These are phyloP conservation scores for Trichoderma atrobrunneum DNA, from an alignment of 2,329 filamentous ascomycete species.

Conservation along the genomic window DNA sequence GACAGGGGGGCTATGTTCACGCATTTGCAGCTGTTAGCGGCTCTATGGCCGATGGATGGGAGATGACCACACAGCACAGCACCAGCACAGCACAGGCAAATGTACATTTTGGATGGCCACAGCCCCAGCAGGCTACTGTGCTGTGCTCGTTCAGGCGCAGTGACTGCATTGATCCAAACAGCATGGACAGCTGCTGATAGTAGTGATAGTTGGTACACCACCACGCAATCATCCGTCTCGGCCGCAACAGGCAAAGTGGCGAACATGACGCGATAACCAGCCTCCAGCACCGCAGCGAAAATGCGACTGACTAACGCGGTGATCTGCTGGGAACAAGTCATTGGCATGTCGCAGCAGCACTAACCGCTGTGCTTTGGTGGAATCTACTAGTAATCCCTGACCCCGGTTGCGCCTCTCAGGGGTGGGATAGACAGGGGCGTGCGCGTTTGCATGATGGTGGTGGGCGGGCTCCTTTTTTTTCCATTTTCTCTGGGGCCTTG, in stretches of 20 bases:
- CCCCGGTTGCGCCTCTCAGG: constrained; percentile 10
- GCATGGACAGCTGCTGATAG: neutral
- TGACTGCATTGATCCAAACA: neutral
- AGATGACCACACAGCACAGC: neutral
- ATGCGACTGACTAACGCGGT: constrained; percentile 8
- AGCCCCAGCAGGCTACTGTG: neutral
- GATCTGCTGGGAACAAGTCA: neutral
- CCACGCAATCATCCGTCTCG: neutral
- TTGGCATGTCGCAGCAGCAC: neutral
- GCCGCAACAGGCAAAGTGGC: constrained; percentile 10
- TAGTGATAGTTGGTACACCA: neutral
- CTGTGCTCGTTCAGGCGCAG: neutral
- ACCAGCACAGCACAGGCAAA: neutral
- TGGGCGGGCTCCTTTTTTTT: constrained; percentile 18
- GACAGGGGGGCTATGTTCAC: constrained; percentile 3
- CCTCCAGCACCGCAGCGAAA: constrained; percentile 12
- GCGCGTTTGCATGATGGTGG: constrained; percentile 11
- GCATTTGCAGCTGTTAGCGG: neutral
- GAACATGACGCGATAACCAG: constrained; percentile 21
- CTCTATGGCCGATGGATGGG: neutral
- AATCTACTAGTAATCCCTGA: neutral
- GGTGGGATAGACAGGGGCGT: constrained; percentile 15
- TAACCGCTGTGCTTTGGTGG: neutral
- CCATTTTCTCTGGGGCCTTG: neutral
- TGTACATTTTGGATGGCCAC: neutral